Evolutionary conservation across 2,329 filamentous ascomycete species (phyloP).

Genomic region (Zarea fungicola): DNA sequence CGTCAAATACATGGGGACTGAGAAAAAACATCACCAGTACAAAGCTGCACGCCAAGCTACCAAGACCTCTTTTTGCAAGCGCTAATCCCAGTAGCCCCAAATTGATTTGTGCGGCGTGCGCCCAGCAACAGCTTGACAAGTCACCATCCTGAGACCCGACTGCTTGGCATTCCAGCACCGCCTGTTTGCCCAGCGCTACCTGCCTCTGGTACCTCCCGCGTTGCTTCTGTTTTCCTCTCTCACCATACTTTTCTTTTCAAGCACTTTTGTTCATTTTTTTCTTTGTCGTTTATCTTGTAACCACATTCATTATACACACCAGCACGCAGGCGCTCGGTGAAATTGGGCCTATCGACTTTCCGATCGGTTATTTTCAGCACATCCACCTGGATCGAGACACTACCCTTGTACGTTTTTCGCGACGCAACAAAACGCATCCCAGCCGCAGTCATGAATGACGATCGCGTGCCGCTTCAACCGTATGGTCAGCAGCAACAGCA

Average conservation of each 20-base stretch:
- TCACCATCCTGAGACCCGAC: not conserved
- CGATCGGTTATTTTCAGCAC: slow-evolving; percentile 2
- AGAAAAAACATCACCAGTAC: not conserved
- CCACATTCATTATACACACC: not conserved
- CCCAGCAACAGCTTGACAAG: slow-evolving; percentile 13
- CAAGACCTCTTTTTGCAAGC: not conserved
- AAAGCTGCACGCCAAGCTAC: slow-evolving; percentile 7
- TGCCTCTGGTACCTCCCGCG: not conserved
- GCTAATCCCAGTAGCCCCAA: slow-evolving; percentile 5
- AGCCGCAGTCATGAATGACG: slow-evolving; percentile 26
- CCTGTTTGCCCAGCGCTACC: not conserved
- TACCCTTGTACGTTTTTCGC: not conserved
- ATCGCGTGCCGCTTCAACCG: slow-evolving; percentile 14
- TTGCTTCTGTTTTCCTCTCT: not conserved
- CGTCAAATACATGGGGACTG: not conserved
- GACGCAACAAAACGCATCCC: not conserved
- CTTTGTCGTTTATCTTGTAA: not conserved
- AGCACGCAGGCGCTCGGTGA: not conserved
- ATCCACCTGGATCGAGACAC: not conserved
- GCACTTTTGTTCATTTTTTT: not conserved
- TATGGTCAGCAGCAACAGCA: slow-evolving; percentile 14
- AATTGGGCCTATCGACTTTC: not conserved
- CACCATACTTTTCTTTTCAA: not conserved
- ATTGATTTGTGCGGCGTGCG: slow-evolving; percentile 2
- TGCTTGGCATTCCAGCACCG: slow-evolving; percentile 14